Percentiles rank a stretch among this genome's conserved stretches.
Evolutionary conservation across 176 grass and related monocot genomes (phyloP).

Genomic region (Hordeum marinum): DNA sequence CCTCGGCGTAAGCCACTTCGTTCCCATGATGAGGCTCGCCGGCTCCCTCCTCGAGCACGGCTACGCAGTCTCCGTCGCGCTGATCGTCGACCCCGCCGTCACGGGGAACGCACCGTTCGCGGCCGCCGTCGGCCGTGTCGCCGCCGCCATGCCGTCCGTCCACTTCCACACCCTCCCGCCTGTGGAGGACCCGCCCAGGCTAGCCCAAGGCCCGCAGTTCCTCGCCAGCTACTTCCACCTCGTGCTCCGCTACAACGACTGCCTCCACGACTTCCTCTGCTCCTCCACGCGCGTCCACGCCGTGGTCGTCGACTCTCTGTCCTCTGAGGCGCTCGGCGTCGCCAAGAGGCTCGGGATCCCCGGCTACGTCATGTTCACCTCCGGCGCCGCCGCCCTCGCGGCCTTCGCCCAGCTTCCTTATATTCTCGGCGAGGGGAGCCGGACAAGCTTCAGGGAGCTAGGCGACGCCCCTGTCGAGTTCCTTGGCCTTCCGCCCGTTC

Average conservation of each 20-base stretch:
- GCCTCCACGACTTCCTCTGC: slow-evolving; percentile 24
- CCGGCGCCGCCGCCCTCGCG: slow-evolving; percentile 28
- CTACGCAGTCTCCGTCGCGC: slow-evolving; percentile 3
- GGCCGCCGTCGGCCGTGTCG: background rate
- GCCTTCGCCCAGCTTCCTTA: background rate
- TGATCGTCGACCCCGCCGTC: background rate
- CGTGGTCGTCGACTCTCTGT: slow-evolving; percentile 32
- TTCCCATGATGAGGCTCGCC: slow-evolving; percentile 49
- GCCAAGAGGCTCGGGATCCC: slow-evolving; percentile 35
- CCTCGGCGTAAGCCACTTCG: slow-evolving; percentile 31
- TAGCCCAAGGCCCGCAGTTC: background rate
- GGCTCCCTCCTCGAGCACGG: slow-evolving; percentile 12
- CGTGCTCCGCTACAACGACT: slow-evolving; percentile 7
- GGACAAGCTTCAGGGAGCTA: slow-evolving; percentile 3
- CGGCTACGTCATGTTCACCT: slow-evolving; percentile 10
- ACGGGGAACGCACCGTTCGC: background rate
- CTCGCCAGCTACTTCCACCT: background rate
- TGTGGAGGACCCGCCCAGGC: background rate
- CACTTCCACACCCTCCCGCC: slow-evolving; percentile 27
- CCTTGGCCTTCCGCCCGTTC: slow-evolving; percentile 31
- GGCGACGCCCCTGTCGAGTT: slow-evolving; percentile 25
- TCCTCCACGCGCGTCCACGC: slow-evolving; percentile 29
- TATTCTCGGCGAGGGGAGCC: background rate
- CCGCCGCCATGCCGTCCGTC: slow-evolving; percentile 22
- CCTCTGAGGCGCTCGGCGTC: slow-evolving; percentile 8